These are phyloP conservation scores for Chrysanthemum seticuspe DNA, from an alignment of 129 eudicot species.

Conservation along the genomic window DNA sequence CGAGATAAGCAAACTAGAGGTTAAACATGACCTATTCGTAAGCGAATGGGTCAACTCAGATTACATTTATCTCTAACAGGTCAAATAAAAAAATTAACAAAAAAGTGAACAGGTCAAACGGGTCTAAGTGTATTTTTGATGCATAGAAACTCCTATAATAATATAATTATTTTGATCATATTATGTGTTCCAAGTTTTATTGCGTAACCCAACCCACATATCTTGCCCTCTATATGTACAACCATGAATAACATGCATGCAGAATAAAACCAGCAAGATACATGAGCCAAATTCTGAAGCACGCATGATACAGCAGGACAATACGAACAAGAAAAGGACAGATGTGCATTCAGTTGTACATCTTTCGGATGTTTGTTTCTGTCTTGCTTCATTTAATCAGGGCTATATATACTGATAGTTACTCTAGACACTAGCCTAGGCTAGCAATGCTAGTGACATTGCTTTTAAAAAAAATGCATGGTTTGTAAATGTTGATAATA, in stretches of 20 bases:
- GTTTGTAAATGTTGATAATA: no score
- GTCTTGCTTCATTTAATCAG: neutral
- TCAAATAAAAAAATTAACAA: neutral
- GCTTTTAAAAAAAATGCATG: no score
- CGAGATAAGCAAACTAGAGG: neutral
- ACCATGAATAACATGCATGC: neutral
- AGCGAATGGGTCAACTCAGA: neutral
- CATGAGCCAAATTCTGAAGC: constrained; percentile 1
- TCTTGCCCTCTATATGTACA: neutral
- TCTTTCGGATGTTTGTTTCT: neutral
- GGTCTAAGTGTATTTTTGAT: no score
- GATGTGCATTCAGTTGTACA: neutral
- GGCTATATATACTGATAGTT: neutral
- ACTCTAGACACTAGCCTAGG: neutral
- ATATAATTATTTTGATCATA: no score
- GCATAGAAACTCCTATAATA: no score
- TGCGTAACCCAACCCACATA: no score
- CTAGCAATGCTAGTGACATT: neutral
- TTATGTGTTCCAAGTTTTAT: no score
- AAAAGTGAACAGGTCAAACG: no score
- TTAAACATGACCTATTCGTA: neutral
- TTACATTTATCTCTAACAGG: neutral
- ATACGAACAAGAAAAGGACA: neutral
- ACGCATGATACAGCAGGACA: neutral
- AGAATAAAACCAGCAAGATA: constrained; percentile 6